A percentile compares a stretch with the other conserved stretches of the same genome.
Evolutionary conservation across 352 stramenopile genomes (phyloP).

Genomic region (Phytophthora podocarpi): DNA sequence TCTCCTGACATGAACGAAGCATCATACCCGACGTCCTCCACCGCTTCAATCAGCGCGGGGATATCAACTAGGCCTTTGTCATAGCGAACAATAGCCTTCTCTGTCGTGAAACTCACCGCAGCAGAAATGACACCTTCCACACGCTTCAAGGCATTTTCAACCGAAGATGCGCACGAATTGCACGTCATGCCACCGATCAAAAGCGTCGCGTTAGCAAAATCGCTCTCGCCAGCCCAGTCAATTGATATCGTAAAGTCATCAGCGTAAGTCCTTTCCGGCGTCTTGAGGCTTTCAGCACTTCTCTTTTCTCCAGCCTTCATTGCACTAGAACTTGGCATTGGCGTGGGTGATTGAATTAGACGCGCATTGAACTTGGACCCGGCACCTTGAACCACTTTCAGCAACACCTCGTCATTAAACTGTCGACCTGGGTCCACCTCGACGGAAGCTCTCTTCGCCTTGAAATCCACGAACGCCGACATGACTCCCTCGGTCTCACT

Average conservation of each 20-base stretch:
- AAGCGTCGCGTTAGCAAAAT: conserved; percentile 57
- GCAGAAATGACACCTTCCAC: conserved; percentile 64
- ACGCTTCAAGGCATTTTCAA: conserved; percentile 72
- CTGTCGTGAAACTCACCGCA: conserved; percentile 79
- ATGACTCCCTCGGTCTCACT: conserved; percentile 58
- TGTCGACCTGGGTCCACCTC: conserved; percentile 61
- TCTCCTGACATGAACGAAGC: conserved; percentile 57
- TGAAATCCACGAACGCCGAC: conserved; percentile 74
- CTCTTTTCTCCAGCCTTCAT: neutral
- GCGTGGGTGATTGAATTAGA: no score
- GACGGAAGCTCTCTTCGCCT: conserved; percentile 56
- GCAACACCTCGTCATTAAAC: conserved; percentile 62
- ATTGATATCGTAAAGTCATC: conserved; percentile 56
- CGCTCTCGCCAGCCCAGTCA: conserved; percentile 30
- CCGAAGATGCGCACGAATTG: conserved; percentile 86
- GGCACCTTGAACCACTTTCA: conserved; percentile 48
- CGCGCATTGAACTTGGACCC: conserved; percentile 31
- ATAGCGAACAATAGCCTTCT: conserved; percentile 74
- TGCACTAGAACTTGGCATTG: no score
- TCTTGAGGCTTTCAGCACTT: neutral
- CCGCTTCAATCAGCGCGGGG: conserved; percentile 76
- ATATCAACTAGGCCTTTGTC: conserved; percentile 63
- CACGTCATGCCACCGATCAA: conserved; percentile 90
- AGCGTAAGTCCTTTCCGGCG: no score
- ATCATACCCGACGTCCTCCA: conserved; percentile 52